Evolutionary conservation across 73 alveolate species (phyloP).

Genomic region (Paramecium octaurelia): DNA sequence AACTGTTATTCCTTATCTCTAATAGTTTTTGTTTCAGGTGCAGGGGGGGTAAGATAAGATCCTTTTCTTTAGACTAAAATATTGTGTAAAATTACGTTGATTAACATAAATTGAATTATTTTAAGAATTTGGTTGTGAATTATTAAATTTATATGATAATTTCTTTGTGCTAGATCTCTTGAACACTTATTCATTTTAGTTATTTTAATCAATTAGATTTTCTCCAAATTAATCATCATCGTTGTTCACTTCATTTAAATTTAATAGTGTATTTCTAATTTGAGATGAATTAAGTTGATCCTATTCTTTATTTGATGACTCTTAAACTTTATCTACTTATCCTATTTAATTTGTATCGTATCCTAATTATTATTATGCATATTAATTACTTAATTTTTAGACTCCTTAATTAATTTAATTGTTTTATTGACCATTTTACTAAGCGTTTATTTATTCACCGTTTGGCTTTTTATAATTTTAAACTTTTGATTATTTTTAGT

Average conservation of each 20-base stretch:
- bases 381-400: background rate
- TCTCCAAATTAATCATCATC: background rate
- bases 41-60: background rate
- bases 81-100: background rate
- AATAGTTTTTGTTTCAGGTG: background rate
- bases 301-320: background rate
- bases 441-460: background rate
- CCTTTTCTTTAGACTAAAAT: constrained; percentile 10
- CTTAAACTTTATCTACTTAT: background rate
- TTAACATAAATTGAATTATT: background rate
- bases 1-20: background rate
- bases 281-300: background rate
- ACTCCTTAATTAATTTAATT: background rate
- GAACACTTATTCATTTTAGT: background rate
- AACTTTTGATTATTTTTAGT: background rate
- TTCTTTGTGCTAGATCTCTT: background rate
- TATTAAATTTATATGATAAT: background rate
- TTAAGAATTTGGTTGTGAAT: background rate
- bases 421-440: background rate
- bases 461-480: background rate
- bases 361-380: background rate
- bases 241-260: background rate
- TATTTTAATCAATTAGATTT: background rate
- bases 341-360: background rate
- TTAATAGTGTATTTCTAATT: background rate